phyloP scores from a whole-genome alignment of 2,329 filamentous ascomycete species.

The Parastagonospora nodorum region DNA sequence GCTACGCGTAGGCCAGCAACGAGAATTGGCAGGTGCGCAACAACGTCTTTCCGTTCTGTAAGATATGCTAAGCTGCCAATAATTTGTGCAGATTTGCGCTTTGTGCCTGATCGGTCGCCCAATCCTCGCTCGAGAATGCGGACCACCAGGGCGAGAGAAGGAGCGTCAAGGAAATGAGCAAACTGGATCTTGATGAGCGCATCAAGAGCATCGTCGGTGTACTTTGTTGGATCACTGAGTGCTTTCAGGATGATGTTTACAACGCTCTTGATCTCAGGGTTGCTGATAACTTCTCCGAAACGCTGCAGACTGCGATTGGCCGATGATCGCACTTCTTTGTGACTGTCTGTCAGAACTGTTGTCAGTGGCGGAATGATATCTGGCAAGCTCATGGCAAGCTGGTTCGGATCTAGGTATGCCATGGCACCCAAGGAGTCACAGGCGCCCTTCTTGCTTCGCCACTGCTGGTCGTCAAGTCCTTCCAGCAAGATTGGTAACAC shows the following conservation, averaged over 20 bases:
- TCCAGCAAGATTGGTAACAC: slow-evolving; percentile 90
- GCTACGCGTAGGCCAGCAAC: slow-evolving; percentile 88
- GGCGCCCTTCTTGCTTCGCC: slow-evolving; percentile 97
- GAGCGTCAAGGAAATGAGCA: slow-evolving; percentile 96
- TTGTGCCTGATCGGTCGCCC: slow-evolving; percentile 88
- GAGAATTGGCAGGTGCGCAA: slow-evolving; percentile 87
- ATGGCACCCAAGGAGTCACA: slow-evolving; percentile 96
- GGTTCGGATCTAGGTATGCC: slow-evolving; percentile 96
- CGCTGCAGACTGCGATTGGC: slow-evolving; percentile 96
- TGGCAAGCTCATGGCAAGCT: slow-evolving; percentile 87
- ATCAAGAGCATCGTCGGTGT: slow-evolving; percentile 93
- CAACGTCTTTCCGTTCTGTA: slow-evolving; percentile 92
- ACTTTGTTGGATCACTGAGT: slow-evolving; percentile 94
- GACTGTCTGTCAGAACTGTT: slow-evolving; percentile 91
- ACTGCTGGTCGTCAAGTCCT: slow-evolving; percentile 92
- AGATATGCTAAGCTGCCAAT: slow-evolving; percentile 97
- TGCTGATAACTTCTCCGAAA: slow-evolving; percentile 97
- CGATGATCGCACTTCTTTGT: slow-evolving; percentile 91
- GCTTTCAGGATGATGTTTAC: slow-evolving; percentile 93
- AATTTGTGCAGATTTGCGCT: slow-evolving; percentile 94
- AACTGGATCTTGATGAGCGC: slow-evolving; percentile 97
- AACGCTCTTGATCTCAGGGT: slow-evolving; percentile 93
- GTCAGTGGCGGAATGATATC: slow-evolving; percentile 97
- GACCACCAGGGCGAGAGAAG: slow-evolving; percentile 90
- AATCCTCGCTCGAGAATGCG: slow-evolving; percentile 94